These are phyloP conservation scores for Alternaria burnsii DNA, from an alignment of 2,329 filamentous ascomycete species.

Conservation along the genomic window DNA sequence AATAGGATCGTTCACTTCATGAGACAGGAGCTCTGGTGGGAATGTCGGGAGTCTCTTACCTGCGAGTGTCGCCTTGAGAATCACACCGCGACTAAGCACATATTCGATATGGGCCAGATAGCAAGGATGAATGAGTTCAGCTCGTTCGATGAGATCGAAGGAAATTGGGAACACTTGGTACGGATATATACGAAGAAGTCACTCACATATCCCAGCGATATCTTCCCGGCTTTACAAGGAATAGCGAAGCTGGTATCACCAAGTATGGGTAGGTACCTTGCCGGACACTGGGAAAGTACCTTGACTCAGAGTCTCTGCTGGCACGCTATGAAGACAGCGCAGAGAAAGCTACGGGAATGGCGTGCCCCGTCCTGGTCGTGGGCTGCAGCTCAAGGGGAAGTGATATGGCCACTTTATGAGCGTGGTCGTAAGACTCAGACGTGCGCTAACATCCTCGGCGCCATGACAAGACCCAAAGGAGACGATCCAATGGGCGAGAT, in stretches of 20 bases:
- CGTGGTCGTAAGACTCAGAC: neutral
- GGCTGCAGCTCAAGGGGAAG: neutral
- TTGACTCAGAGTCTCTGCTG: conserved; percentile 4
- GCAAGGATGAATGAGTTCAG: no score
- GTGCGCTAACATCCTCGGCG: neutral
- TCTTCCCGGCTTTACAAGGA: conserved; percentile 16
- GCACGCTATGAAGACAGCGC: neutral
- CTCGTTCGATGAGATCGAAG: neutral
- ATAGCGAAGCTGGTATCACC: conserved; percentile 7
- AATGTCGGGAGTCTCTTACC: neutral
- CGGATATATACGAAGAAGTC: neutral
- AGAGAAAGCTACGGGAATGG: neutral
- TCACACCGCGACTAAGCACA: no score
- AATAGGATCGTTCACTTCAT: conserved; percentile 6
- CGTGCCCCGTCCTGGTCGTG: conserved; percentile 18
- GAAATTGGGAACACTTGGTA: neutral
- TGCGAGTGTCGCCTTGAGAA: neutral
- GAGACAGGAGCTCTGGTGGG: neutral
- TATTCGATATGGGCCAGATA: no score
- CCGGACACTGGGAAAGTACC: conserved; percentile 13
- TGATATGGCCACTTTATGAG: neutral
- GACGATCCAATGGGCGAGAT: conserved; percentile 11
- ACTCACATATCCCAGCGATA: conserved; percentile 9
- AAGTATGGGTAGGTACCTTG: conserved; percentile 11
- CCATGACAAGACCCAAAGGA: neutral